These are phyloP conservation scores for Macroventuria anomochaeta DNA, from an alignment of 2,329 filamentous ascomycete genomes.

Conservation along the genomic window DNA sequence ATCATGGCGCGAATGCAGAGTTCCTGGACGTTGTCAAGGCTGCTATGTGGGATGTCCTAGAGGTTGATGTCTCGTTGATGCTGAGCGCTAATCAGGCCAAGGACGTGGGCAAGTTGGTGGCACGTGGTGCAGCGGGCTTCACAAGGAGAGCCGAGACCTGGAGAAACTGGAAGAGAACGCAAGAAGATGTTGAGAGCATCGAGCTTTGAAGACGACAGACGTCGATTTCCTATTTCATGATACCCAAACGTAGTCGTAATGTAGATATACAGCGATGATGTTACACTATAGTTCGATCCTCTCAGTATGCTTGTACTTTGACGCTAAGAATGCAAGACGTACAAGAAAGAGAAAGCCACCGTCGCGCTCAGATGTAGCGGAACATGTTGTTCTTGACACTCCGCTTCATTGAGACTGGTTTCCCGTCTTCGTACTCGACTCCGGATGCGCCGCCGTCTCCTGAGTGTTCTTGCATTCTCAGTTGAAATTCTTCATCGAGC, in stretches of 20 bases:
- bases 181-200: slow-evolving; percentile 9
- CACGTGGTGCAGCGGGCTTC: slow-evolving; percentile 35
- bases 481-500: slow-evolving; percentile 69
- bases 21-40: slow-evolving; percentile 30
- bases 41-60: slow-evolving; percentile 29
- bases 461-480: slow-evolving; percentile 69
- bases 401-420: slow-evolving; percentile 74
- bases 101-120: slow-evolving; percentile 22
- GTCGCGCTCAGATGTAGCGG: slow-evolving; percentile 61
- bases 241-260: slow-evolving; percentile 20
- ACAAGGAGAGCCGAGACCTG: slow-evolving; percentile 19
- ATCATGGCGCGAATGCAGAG: slow-evolving; percentile 29
- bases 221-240: slow-evolving; percentile 10
- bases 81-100: slow-evolving; percentile 18
- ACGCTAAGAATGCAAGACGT: slow-evolving; percentile 1
- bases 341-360: background rate
- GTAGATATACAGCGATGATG: slow-evolving; percentile 13
- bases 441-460: slow-evolving; percentile 75
- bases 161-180: background rate
- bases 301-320: background rate
- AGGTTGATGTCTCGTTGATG: slow-evolving; percentile 26
- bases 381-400: slow-evolving; percentile 81
- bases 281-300: slow-evolving; percentile 2
- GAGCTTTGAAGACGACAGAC: slow-evolving; percentile 10
- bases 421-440: slow-evolving; percentile 76